Percentiles rank a stretch among this genome's conserved stretches.
These are phyloP conservation scores for Trichoderma arundinaceum DNA, from an alignment of 2,329 filamentous ascomycete genomes.

Conservation along the genomic window DNA sequence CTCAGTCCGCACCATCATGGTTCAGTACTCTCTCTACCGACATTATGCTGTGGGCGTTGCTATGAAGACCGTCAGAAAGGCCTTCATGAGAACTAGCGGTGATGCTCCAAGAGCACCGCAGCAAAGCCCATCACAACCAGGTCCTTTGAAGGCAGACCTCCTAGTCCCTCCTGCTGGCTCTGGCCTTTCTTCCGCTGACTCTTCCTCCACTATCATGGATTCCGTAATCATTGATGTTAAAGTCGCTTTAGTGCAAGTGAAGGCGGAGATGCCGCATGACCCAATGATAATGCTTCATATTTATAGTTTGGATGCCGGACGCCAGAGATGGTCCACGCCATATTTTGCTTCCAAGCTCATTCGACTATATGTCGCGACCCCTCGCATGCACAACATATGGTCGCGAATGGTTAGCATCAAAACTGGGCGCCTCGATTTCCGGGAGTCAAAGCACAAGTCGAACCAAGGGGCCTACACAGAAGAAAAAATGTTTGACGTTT, in stretches of 20 bases:
- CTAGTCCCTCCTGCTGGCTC: slow-evolving; percentile 48
- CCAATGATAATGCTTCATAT: slow-evolving; percentile 92
- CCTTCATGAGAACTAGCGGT: slow-evolving; percentile 63
- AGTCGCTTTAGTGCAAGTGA: slow-evolving; percentile 81
- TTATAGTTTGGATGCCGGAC: slow-evolving; percentile 79
- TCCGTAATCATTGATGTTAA: slow-evolving; percentile 83
- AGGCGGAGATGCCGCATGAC: slow-evolving; percentile 85
- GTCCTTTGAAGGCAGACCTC: slow-evolving; percentile 41
- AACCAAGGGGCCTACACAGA: slow-evolving; percentile 63
- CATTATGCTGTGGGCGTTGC: slow-evolving; percentile 91
- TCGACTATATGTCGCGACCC: slow-evolving; percentile 86
- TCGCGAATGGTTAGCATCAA: slow-evolving; percentile 85
- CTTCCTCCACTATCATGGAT: slow-evolving; percentile 57
- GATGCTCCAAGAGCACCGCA: slow-evolving; percentile 47
- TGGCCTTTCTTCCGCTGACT: slow-evolving; percentile 38
- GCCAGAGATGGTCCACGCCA: slow-evolving; percentile 85
- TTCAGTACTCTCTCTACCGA: slow-evolving; percentile 92
- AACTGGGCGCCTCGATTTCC: slow-evolving; percentile 77
- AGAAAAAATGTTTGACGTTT: slow-evolving; percentile 83
- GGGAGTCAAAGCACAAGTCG: slow-evolving; percentile 74
- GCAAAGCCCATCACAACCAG: slow-evolving; percentile 43
- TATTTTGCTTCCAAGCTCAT: slow-evolving; percentile 78
- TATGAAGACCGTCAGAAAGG: slow-evolving; percentile 72
- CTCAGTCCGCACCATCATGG: slow-evolving; percentile 74
- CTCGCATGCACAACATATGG: slow-evolving; percentile 83